Conservation (phyloP, 352 stramenopile species). For the Thraustotheca clavata region DNA sequence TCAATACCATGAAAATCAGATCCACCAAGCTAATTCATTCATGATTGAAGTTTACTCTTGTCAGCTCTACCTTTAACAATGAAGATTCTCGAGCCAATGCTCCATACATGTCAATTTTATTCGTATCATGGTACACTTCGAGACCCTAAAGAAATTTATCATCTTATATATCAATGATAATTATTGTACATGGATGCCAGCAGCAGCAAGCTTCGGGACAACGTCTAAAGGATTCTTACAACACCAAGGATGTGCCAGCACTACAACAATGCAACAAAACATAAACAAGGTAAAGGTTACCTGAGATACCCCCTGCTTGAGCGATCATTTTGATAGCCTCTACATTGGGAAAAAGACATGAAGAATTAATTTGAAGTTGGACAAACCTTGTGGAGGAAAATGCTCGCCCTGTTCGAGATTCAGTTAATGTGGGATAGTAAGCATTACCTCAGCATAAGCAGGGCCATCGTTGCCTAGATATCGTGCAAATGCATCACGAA, state of each 20-base stretch:
- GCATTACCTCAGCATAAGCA: constrained; percentile 70
- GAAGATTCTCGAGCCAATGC: constrained; percentile 58
- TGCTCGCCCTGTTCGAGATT: constrained; percentile 46
- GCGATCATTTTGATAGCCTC: constrained; percentile 82
- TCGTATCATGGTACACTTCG: constrained; percentile 72
- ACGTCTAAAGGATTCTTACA: constrained; percentile 75
- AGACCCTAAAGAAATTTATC: constrained; percentile 36
- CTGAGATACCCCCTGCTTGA: constrained; percentile 58
- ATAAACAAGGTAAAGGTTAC: neutral
- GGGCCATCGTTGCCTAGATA: constrained; percentile 78
- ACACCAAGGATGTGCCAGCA: constrained; percentile 80
- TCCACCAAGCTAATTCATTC: constrained; percentile 43
- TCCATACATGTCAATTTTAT: constrained; percentile 79
- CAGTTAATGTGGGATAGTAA: neutral
- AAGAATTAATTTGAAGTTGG: neutral
- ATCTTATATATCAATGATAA: neutral
- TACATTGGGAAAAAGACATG: neutral
- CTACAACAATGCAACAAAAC: constrained; percentile 20
- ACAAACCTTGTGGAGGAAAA: constrained; percentile 52
- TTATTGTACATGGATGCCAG: constrained; percentile 71
- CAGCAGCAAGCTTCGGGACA: constrained; percentile 53
- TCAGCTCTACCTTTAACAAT: constrained; percentile 41
- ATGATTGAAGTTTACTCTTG: neutral
- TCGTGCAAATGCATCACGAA: constrained; percentile 68
- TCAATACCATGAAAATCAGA: constrained; percentile 84